Evolutionary conservation across 1,284 basidiomycete species (phyloP).

Genomic region (Cryptococcus sp.): DNA sequence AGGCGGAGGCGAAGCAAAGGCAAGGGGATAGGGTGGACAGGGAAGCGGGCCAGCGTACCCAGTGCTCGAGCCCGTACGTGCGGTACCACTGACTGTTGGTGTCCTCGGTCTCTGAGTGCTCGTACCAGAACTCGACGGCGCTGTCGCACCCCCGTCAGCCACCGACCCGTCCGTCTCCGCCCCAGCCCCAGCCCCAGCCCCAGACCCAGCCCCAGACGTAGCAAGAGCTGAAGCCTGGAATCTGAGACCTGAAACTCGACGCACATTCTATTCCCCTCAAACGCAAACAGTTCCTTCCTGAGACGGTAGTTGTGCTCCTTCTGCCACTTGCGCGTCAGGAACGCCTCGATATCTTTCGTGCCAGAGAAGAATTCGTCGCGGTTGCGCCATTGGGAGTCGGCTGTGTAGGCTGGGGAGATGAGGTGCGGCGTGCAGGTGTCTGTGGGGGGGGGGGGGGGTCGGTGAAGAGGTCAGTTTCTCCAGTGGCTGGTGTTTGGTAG

Average conservation of each 20-base stretch:
- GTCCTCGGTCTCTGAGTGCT: conserved; percentile 50
- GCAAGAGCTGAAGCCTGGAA: too few relatives aligned
- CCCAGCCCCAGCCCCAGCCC: too few relatives aligned
- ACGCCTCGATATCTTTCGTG: conserved; percentile 54
- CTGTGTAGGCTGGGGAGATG: conserved; percentile 56
- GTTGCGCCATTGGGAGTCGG: conserved; percentile 61
- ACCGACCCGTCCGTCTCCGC: neutral
- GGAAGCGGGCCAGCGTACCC: conserved; percentile 47
- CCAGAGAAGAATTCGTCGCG: conserved; percentile 57
- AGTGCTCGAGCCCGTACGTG: conserved; percentile 62
- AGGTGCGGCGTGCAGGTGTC: conserved; percentile 35
- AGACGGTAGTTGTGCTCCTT: conserved; percentile 55
- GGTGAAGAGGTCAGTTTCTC: neutral
- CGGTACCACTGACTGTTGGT: conserved; percentile 55
- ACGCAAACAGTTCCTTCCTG: conserved; percentile 61
- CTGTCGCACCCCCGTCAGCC: conserved; percentile 11
- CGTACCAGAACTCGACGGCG: conserved; percentile 60
- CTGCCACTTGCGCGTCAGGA: conserved; percentile 59
- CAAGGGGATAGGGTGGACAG: too few relatives aligned
- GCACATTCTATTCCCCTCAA: conserved; percentile 60
- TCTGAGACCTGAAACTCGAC: too few relatives aligned
- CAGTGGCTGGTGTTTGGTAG: too few relatives aligned
- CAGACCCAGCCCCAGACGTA: too few relatives aligned
- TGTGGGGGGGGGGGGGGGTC: neutral
- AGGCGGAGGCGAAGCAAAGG: too few relatives aligned